These are phyloP conservation scores for Hamigera avellanea DNA, from an alignment of 495 filamentous ascomycete species.

Conservation along the genomic window DNA sequence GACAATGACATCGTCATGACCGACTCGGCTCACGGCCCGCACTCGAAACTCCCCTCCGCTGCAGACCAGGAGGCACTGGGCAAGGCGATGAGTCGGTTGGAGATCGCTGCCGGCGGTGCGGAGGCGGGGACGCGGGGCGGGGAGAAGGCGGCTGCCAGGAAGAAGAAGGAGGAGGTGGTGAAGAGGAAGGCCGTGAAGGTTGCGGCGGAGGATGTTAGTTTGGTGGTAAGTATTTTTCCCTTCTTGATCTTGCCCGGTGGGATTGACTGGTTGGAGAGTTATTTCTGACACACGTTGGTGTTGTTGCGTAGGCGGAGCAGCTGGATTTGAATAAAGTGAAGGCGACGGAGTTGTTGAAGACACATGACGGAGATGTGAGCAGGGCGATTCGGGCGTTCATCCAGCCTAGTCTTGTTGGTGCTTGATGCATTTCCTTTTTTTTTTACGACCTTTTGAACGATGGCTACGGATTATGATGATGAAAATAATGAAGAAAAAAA, in stretches of 20 bases:
- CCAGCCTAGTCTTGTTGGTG: conserved; percentile 18
- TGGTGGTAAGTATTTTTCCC: conserved; percentile 58
- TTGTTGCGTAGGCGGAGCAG: conserved; percentile 51
- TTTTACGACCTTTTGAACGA: neutral
- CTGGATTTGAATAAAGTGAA: conserved; percentile 68
- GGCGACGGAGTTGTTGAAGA: conserved; percentile 71
- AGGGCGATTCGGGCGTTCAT: conserved; percentile 59
- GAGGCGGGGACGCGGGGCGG: conserved; percentile 7
- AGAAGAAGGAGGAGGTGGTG: conserved; percentile 22
- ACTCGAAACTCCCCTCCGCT: conserved; percentile 31
- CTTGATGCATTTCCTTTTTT: conserved; percentile 3
- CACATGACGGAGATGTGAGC: conserved; percentile 66
- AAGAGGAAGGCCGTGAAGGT: conserved; percentile 53
- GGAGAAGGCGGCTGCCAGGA: conserved; percentile 26
- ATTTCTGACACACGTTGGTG: conserved; percentile 3
- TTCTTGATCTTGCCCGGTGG: neutral
- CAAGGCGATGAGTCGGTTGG: conserved; percentile 68
- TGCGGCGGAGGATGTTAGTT: conserved; percentile 48
- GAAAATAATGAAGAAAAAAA: neutral
- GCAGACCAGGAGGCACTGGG: conserved; percentile 72
- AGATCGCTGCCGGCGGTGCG: conserved; percentile 29
- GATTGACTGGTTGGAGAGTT: neutral
- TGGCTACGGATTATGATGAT: neutral
- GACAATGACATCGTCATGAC: conserved; percentile 40
- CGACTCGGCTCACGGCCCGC: conserved; percentile 24